Evolutionary conservation across 2,329 filamentous ascomycete genomes (phyloP).

Genomic region (Alternaria solani): DNA sequence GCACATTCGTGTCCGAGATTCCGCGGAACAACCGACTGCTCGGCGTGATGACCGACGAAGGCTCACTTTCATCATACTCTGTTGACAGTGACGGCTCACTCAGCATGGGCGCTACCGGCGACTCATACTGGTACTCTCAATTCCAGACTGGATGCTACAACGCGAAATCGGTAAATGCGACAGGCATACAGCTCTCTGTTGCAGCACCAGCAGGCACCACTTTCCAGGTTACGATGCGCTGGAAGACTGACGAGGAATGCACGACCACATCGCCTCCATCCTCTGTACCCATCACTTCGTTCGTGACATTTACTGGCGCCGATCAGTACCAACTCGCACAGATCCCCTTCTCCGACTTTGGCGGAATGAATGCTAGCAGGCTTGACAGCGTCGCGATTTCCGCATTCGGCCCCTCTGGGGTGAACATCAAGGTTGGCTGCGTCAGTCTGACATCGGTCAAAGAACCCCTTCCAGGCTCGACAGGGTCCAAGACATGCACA

Average conservation of each 20-base stretch:
- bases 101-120: background rate
- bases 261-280: slow-evolving; percentile 1
- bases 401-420: slow-evolving; percentile 3
- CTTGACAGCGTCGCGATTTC: slow-evolving; percentile 13
- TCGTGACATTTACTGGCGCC: slow-evolving; percentile 1
- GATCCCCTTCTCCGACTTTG: slow-evolving; percentile 15
- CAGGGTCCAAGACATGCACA: background rate
- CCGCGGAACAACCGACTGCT: slow-evolving; percentile 8
- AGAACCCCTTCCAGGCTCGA: background rate
- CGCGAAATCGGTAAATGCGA: slow-evolving; percentile 8
- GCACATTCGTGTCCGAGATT: slow-evolving; percentile 8
- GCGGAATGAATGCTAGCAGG: slow-evolving; percentile 13
- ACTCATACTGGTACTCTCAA: slow-evolving; percentile 14
- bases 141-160: slow-evolving; percentile 12
- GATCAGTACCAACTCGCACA: slow-evolving; percentile 11
- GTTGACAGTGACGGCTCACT: slow-evolving; percentile 10
- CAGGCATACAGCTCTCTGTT: slow-evolving; percentile 10
- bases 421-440: slow-evolving; percentile 5
- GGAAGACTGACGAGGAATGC: slow-evolving; percentile 10
- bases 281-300: slow-evolving; percentile 7
- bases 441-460: slow-evolving; percentile 7
- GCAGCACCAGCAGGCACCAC: slow-evolving; percentile 9
- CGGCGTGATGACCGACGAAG: slow-evolving; percentile 10
- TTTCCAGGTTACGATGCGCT: slow-evolving; percentile 12
- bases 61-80: slow-evolving; percentile 10